Evolutionary conservation across 768 basidiomycete genomes (phyloP).

Genomic region (Phanerochaete carnosa): DNA sequence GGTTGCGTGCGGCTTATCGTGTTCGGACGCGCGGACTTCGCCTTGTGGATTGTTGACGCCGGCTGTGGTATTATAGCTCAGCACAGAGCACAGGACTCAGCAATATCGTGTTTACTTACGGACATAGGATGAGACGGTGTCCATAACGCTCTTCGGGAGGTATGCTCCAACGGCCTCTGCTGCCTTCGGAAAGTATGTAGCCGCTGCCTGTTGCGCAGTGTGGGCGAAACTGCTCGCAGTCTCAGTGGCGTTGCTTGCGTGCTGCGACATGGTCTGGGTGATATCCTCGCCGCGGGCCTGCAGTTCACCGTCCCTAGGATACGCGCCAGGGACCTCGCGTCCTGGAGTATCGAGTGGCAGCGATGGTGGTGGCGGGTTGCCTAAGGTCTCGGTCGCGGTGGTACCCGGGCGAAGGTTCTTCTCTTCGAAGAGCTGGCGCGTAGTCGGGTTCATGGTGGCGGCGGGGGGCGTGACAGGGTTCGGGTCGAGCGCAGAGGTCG

Average conservation of each 20-base stretch:
- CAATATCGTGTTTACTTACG: constrained; percentile 15
- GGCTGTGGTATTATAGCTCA: background rate
- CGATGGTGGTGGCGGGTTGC: background rate
- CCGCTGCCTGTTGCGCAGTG: background rate
- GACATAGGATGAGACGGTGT: constrained; percentile 20
- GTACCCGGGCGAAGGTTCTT: constrained; percentile 9
- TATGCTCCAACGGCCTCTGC: constrained; percentile 18
- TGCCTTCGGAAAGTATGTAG: constrained; percentile 3
- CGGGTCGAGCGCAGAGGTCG: constrained; percentile 7
- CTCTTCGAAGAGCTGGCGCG: constrained; percentile 12
- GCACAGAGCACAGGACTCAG: background rate
- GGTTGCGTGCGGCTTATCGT: constrained; percentile 5
- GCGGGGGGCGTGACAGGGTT: background rate
- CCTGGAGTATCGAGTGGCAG: constrained; percentile 1
- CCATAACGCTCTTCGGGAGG: constrained; percentile 19
- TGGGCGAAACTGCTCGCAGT: background rate
- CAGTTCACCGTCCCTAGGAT: background rate
- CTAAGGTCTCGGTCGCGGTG: background rate
- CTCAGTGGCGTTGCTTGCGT: background rate
- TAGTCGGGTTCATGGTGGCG: constrained; percentile 10
- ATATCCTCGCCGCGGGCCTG: background rate
- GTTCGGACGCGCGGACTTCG: constrained; percentile 1
- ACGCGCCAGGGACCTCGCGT: constrained; percentile 12
- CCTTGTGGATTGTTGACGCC: constrained; percentile 4
- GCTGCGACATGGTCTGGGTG: background rate